Evolutionary conservation across 192 early-diverging fungal genomes (phyloP).

Genomic region (Umbelopsis vinacea): DNA sequence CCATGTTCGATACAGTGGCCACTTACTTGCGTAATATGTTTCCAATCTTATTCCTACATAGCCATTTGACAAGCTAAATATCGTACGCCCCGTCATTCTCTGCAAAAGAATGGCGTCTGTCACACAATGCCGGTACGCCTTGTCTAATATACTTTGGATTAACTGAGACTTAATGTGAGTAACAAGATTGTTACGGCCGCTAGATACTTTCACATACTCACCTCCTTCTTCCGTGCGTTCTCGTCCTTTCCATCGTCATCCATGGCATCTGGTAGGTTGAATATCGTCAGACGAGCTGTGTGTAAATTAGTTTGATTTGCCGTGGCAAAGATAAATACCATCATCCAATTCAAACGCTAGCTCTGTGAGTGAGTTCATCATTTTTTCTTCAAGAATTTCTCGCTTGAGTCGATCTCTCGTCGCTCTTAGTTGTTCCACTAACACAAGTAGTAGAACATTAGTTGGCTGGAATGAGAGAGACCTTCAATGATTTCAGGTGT

Average conservation of each 20-base stretch:
- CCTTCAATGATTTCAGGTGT: neutral
- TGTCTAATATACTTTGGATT: conserved; percentile 6
- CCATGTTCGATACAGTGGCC: neutral
- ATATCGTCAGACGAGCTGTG: neutral
- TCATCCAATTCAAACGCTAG: conserved; percentile 5
- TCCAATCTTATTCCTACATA: conserved; percentile 52
- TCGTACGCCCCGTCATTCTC: conserved; percentile 33
- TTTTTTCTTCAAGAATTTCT: conserved; percentile 17
- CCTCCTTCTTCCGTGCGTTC: neutral
- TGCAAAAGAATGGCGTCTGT: conserved; percentile 9
- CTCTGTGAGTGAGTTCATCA: conserved; percentile 11
- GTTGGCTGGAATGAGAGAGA: neutral
- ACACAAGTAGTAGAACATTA: neutral
- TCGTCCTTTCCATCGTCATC: conserved; percentile 11
- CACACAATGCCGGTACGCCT: conserved; percentile 14
- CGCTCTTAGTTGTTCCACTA: neutral
- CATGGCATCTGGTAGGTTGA: neutral
- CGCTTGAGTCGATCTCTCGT: conserved; percentile 7
- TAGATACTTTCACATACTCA: neutral
- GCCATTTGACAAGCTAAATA: conserved; percentile 35
- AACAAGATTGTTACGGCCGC: neutral
- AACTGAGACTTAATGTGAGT: neutral
- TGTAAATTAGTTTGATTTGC: neutral
- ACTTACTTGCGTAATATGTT: conserved; percentile 52
- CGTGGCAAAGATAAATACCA: neutral